phyloP scores from a whole-genome alignment of 352 stramenopile species.

The Phytopythium kandeliae region DNA sequence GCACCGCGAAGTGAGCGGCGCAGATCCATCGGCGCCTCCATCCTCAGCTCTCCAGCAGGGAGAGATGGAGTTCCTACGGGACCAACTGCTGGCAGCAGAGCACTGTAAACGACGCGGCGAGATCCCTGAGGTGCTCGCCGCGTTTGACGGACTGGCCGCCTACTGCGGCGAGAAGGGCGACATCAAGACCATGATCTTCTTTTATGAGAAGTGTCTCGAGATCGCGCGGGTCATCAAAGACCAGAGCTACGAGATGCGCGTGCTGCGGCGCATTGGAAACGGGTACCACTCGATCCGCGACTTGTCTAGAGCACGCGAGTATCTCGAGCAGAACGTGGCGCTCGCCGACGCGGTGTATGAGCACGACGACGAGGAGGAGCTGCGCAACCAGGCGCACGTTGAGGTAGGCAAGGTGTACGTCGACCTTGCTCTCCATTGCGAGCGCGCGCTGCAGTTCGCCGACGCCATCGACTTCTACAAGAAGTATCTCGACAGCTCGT shows the following conservation, averaged over 20 bases:
- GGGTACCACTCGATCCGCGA: constrained; percentile 77
- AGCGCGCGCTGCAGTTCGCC: constrained; percentile 29
- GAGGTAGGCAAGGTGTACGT: constrained; percentile 80
- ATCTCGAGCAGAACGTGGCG: constrained; percentile 76
- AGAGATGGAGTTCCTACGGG: constrained; percentile 86
- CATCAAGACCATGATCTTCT: constrained; percentile 89
- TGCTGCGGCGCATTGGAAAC: constrained; percentile 78
- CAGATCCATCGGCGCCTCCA: neutral
- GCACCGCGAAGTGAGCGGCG: constrained; percentile 53
- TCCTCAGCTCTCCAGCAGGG: constrained; percentile 14
- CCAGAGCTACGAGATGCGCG: constrained; percentile 78
- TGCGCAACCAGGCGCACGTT: constrained; percentile 44
- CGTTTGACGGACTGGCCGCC: constrained; percentile 77
- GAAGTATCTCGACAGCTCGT: constrained; percentile 61
- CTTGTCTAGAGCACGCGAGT: constrained; percentile 61
- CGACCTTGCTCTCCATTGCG: constrained; percentile 42
- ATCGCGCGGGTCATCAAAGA: constrained; percentile 86
- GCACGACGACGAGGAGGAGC: constrained; percentile 50
- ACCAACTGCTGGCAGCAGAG: constrained; percentile 86
- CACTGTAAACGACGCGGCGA: constrained; percentile 86
- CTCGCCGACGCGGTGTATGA: constrained; percentile 72
- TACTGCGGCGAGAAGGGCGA: constrained; percentile 79
- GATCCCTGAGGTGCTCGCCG: constrained; percentile 74
- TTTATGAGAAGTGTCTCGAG: constrained; percentile 92
- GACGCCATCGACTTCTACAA: constrained; percentile 71